Evolutionary conservation across 2,329 filamentous ascomycete genomes (phyloP).

Genomic region (Botrytis fabae): DNA sequence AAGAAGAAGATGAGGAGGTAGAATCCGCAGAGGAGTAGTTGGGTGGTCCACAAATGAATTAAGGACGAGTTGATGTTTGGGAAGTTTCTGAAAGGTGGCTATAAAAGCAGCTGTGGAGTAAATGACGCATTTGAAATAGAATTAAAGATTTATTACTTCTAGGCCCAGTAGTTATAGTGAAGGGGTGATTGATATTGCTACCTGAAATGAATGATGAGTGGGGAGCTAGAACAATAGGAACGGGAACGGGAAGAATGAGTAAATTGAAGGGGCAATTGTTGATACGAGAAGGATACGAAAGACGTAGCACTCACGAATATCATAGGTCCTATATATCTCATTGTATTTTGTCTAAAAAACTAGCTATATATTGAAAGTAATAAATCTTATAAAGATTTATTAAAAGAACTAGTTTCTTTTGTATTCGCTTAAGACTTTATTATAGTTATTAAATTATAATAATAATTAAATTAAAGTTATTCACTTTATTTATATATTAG

Average conservation of each 20-base stretch:
- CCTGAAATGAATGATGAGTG: background rate
- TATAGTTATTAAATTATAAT: no score
- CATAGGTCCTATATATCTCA: no score
- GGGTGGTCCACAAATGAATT: background rate
- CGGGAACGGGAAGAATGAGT: background rate
- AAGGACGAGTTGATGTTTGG: background rate
- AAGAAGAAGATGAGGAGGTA: constrained; percentile 15
- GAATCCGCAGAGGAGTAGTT: constrained; percentile 17
- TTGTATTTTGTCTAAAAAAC: no score
- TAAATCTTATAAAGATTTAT: no score
- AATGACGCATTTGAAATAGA: background rate
- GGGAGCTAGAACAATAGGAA: background rate
- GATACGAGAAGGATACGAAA: no score
- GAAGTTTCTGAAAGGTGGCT: background rate
- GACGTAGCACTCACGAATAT: no score
- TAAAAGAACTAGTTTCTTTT: no score
- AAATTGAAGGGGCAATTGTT: background rate
- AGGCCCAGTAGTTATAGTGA: background rate
- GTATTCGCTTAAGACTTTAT: no score
- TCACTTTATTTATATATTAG: no score
- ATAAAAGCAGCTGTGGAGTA: background rate
- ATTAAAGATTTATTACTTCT: background rate
- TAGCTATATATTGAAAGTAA: no score
- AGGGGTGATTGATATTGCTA: background rate
- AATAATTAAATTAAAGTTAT: no score